Evolutionary conservation across 2,329 filamentous ascomycete species (phyloP), one percentile per base, ranked within the genome.

Genomic region (Byssoonygena ceratinophila): DNA sequence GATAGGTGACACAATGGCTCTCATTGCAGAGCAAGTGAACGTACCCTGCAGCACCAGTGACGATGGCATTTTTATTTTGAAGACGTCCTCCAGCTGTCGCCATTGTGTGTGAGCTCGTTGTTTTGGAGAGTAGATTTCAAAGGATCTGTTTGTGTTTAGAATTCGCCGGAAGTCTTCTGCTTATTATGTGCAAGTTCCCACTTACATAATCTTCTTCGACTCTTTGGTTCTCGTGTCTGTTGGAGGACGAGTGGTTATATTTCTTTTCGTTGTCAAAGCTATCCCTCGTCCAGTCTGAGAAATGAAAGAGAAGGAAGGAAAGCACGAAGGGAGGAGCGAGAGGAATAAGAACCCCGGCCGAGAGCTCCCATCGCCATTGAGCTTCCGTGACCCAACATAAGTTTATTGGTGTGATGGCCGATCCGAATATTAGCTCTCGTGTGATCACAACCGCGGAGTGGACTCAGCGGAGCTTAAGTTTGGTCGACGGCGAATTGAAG

Each of bases 41-140:
- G 70, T 78, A 94, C 87, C 87, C 87, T 63, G 83, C 88, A 59
- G 85, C 88, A 64, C 88, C 88, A 51, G 88, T 94, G 70, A 94
- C 79, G 66, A 94, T 74, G 66, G 78, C 79, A 70, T 82, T 83
- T 70, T 84, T 84, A 67, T 79, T 79, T 58, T 78, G 73, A 51
- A 84, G 74, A 62, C 80, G 77, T 59, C 66, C 66, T 59, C 58
- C 55, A 8, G 57, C 54, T 46, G 55, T 53, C 46, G 59, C 51
- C 39, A 47, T 44, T 46, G 41, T 47, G 29, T 9, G 16, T 11
- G 43, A 22, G 27, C 11, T 31, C 9, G 4, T 18, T 45, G 31
- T 16, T 20, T 27, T 31, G 20, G 18, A 2, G 37, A 2, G 32
- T 5, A 31, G 12, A 22, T 14, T 34, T 32, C 11, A 12, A 23